phyloP scores from a whole-genome alignment of 257 asterid species.

The Solanum paucissectum region DNA sequence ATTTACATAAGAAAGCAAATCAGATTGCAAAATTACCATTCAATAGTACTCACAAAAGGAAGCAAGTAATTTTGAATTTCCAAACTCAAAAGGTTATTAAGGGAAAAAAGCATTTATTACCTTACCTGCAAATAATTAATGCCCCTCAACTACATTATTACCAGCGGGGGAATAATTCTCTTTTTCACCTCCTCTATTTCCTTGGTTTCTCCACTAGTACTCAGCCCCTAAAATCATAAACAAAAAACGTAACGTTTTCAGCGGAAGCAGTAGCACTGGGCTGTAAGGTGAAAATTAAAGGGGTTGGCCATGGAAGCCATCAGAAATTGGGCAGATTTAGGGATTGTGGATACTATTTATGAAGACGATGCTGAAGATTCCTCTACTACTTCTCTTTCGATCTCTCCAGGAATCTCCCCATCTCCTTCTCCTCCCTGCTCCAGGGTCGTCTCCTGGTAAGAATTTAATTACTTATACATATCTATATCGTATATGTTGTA shows the following conservation, averaged over 20 bases:
- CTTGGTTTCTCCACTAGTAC: background rate
- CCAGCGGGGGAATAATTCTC: background rate
- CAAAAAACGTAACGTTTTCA: background rate
- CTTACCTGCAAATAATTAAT: background rate
- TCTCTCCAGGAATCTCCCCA: constrained; percentile 26
- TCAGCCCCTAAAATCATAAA: background rate
- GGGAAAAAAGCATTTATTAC: background rate
- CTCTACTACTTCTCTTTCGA: constrained; percentile 23
- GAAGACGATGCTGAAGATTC: constrained; percentile 55
- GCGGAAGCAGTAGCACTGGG: background rate
- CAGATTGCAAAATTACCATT: background rate
- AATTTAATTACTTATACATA: background rate
- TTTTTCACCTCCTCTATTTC: background rate
- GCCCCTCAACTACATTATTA: background rate
- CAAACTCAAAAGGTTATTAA: background rate
- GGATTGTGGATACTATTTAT: constrained; percentile 57
- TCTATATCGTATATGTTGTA: background rate
- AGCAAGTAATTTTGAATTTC: background rate
- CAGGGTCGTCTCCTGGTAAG: constrained; percentile 22
- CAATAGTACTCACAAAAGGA: background rate
- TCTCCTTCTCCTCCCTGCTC: constrained; percentile 26
- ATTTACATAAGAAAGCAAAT: background rate
- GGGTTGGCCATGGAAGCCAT: background rate
- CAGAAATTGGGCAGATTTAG: constrained; percentile 43
- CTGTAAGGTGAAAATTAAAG: background rate